Evolutionary conservation across 768 basidiomycete species (phyloP), one percentile per base, ranked within the genome.

Genomic region (Ephemerocybe angulata): DNA sequence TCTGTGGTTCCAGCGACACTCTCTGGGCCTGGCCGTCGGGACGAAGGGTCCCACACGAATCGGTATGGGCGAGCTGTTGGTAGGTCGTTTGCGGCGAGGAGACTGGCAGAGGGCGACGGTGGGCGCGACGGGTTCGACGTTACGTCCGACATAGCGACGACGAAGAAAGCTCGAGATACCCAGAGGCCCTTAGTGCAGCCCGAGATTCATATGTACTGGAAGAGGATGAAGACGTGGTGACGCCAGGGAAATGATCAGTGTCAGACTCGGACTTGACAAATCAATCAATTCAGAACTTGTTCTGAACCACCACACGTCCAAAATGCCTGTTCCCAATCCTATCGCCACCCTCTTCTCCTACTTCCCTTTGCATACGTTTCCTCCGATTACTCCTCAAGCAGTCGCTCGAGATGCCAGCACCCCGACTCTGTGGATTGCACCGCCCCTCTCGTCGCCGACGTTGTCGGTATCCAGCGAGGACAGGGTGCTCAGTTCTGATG

Each of bases 1-100:
- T 88, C 85, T 7, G 80, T 81, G 1, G 87, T 86, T 46, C 84
- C 89, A 1, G 89, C 85, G 33, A 86, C 78, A 65, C 89, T 91
- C 47, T 79, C 85, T 30, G 89, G 87, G 3, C 89, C 87, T 50
- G 70, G 76, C 51, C 72, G 76, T 53, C 77, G 77, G 37, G 78
- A 67, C 13, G 82, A 64, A 10, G 79, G 76, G 62, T 91, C 90
- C 87, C 87, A 92, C 35, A 79, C 83, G 70, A 91, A 90, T 59
- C 88, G 74, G 69, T 85, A 91, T 4, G 84, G 81, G 7, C 80
- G 79, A 12, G 84, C 72, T 49, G 80, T 72, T 21, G 73, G 68
- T 19, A 77, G 62, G 22, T 63, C 65, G 30, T 63, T 63, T 8
- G 62, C 77, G 21, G 59, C 28, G 31, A 79, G 69, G 7, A 74